Evolutionary conservation across 192 early-diverging fungal genomes (phyloP), one percentile per base, ranked within the genome.

Genomic region (Lobosporangium transversale): DNA sequence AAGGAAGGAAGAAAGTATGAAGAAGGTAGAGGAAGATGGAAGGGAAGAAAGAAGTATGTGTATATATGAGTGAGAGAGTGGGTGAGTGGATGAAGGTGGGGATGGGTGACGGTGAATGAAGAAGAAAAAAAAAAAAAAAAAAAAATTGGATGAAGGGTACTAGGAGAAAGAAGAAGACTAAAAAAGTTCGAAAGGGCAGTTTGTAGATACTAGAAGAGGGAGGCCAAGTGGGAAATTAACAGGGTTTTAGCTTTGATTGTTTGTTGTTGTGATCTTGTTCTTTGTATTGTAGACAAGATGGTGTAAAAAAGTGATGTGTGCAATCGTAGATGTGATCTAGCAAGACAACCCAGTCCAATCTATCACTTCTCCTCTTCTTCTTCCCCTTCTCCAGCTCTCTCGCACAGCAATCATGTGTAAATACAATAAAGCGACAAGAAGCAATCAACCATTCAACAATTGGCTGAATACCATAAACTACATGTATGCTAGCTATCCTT

Each of bases 301-400:
- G n/a, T n/a, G n/a, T n/a, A n/a, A n/a, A n/a, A n/a, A n/a, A n/a
- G n/a, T n/a, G n/a, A n/a, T n/a, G n/a, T n/a, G n/a, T n/a, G n/a
- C n/a, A n/a, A n/a, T n/a, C n/a, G n/a, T n/a, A n/a, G n/a, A n/a
- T n/a, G n/a, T n/a, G n/a, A n/a, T n/a, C n/a, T n/a, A n/a, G n/a
- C n/a, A n/a, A n/a, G n/a, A n/a, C n/a, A 59, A 44, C 21, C 11
- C 57, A n/a, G 23, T 59, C 37, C 57, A 17, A 24, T 56, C 54
- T 33, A 36, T 17, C 17, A 9, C 9, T 42, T 42, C 40, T 42
- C 40, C 17, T 42, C 17, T 42, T 17, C 40, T 42, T 42, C 9
- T 42, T 42, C 17, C 40, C 40, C 9, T 42, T 42, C 10, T 42
- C 40, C 17, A 12, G 9, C 17, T 17, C 40, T 17, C 40, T 42